Conservation (phyloP, 306 rosid genomes). For the Inga leiocalycina region DNA sequence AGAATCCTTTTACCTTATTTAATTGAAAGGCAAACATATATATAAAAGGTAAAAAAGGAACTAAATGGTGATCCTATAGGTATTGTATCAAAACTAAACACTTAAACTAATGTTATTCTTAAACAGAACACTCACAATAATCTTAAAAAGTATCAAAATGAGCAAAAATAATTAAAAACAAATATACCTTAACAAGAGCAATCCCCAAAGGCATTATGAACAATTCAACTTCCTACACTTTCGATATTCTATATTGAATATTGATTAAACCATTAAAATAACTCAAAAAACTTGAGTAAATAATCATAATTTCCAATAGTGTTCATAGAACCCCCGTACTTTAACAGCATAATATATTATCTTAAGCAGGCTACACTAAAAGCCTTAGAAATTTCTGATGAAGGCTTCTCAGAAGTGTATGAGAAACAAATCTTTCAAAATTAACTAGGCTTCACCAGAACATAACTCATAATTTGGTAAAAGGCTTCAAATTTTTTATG, state of each 20-base stretch:
- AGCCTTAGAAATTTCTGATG: neutral
- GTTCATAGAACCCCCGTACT: constrained; percentile 10
- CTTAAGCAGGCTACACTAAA: constrained; percentile 14
- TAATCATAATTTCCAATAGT: neutral
- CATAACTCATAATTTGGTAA: neutral
- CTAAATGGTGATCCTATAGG: neutral
- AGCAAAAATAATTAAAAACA: neutral
- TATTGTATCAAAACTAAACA: neutral
- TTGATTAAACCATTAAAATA: neutral
- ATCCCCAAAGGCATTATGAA: neutral
- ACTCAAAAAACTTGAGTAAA: neutral
- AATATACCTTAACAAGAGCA: neutral
- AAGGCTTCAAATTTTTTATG: neutral
- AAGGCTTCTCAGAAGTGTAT: neutral
- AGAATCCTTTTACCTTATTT: neutral
- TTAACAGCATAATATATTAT: neutral
- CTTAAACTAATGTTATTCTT: neutral
- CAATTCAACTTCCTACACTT: neutral
- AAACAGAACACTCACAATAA: neutral
- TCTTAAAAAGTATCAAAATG: neutral
- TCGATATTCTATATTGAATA: neutral
- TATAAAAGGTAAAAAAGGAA: neutral
- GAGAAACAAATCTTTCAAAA: constrained; percentile 1
- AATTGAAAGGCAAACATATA: neutral
- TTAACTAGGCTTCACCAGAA: neutral